A percentile compares a stretch with the other conserved stretches of the same genome.
Evolutionary conservation across 352 stramenopile genomes (phyloP).

Genomic region (Pythium coloratum): DNA sequence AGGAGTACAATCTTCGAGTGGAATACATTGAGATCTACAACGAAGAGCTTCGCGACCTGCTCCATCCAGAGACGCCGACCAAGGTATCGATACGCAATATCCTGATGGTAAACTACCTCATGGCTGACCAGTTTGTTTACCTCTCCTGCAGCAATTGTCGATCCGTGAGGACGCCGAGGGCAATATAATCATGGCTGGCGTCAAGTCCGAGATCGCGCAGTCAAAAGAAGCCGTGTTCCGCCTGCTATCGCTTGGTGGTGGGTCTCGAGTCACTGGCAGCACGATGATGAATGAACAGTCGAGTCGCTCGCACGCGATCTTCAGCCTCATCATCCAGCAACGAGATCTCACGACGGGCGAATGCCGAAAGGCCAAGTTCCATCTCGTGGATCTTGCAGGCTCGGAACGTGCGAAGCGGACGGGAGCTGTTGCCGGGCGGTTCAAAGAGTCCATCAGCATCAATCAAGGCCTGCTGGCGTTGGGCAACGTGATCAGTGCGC

Average conservation of each 20-base stretch:
- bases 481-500: slow-evolving; percentile 94
- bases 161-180: slow-evolving; percentile 82
- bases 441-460: slow-evolving; percentile 96
- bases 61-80: slow-evolving; percentile 79
- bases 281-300: slow-evolving; percentile 92
- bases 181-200: slow-evolving; percentile 78
- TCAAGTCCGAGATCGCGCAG: slow-evolving; percentile 78
- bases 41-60: slow-evolving; percentile 95
- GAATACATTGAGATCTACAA: slow-evolving; percentile 99
- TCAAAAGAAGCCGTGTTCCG: slow-evolving; percentile 81
- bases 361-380: slow-evolving; percentile 88
- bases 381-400: slow-evolving; percentile 95
- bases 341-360: slow-evolving; percentile 39
- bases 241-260: slow-evolving; percentile 75
- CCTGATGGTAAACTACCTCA: no score
- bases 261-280: slow-evolving; percentile 79
- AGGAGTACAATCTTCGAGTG: slow-evolving; percentile 89
- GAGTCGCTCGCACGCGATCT: slow-evolving; percentile 90
- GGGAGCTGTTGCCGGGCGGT: slow-evolving; percentile 78
- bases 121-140: neutral
- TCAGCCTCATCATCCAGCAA: slow-evolving; percentile 86
- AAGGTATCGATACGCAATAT: slow-evolving; percentile 34
- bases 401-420: slow-evolving; percentile 94
- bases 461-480: slow-evolving; percentile 95
- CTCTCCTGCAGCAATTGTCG: slow-evolving; percentile 44